Base-by-base conservation (phyloP, 192 early-diverging fungal genomes). In the Phlyctochytrium planicorne region DNA sequence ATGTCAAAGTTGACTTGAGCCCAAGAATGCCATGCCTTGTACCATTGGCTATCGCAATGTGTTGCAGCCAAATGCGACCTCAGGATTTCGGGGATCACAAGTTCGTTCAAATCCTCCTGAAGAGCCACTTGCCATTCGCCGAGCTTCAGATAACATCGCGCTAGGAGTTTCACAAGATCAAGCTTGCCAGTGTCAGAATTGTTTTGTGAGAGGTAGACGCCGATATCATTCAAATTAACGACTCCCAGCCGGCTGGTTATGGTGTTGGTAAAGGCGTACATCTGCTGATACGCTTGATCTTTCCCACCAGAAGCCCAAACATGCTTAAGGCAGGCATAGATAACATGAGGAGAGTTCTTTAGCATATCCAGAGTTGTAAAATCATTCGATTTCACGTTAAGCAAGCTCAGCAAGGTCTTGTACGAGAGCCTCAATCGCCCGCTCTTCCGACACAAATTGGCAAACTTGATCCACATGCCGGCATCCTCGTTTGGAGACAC, bases 1-100 rank as follows among this genome's bases (percentile, higher is more conserved):
- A 90, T 90, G 68, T 98, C 93, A 71, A 92, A 91, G 71, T 96
- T 96, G 29, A 89, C 87, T 17, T 96, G 72, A n/a, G 94, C 96
- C 90, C 94, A 96, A 17, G 92, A 85, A 67, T 98, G 96, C 95
- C 95, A 98, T 20, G 94, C 95, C 88, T 85, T 97, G 81, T 98
- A 97, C 91, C 93, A 97, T 47, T 92, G 84, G 72, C 82, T 82
- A 73, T 96, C 94, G 78, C 92, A 88, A 34, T 91, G 86, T 3
- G 93, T 95, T 0, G 96, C 95, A 24, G 92, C 88, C 0, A 84
- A 75, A 69, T 92, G 93, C 2, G 92, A 93, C 59, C 84, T 70
- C 53, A 97, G 67, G 30, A 96, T 95, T 50, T 91, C 90, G 0
- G 85, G 85, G 47, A 87, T 79, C n/a, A 76, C 74, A 16, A 36